A percentile compares a stretch with the other conserved stretches of the same genome.
phyloP scores from a whole-genome alignment of 2,329 filamentous ascomycete species.

The Diaporthe vexans region DNA sequence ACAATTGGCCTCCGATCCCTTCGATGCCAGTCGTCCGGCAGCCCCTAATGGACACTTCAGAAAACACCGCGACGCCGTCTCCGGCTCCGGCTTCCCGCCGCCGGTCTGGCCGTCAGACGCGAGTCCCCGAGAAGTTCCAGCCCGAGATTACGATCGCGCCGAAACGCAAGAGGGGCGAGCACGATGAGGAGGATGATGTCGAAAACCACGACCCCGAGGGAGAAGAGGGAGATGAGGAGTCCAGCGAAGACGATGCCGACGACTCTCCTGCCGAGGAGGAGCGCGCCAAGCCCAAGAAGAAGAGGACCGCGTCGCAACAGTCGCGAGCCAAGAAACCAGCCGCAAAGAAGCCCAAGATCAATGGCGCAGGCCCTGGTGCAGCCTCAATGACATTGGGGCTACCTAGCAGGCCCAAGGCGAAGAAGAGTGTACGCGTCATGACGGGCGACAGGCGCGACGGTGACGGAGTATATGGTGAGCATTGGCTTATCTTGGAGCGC shows the following conservation, averaged over 20 bases:
- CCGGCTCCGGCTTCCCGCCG: conserved; percentile 68
- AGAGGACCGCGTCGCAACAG: conserved; percentile 56
- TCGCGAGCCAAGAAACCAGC: conserved; percentile 68
- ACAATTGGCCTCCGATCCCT: conserved; percentile 46
- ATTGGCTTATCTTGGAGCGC: conserved; percentile 39
- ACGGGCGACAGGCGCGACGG: conserved; percentile 62
- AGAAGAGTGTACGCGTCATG: conserved; percentile 68
- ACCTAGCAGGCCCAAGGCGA: conserved; percentile 70
- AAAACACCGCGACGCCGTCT: conserved; percentile 68
- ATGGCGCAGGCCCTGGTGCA: conserved; percentile 61
- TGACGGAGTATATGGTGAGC: conserved; percentile 69
- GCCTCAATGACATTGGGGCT: conserved; percentile 57
- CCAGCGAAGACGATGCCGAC: conserved; percentile 53
- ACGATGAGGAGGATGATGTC: conserved; percentile 61
- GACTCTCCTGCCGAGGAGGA: conserved; percentile 63
- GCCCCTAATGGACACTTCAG: conserved; percentile 67
- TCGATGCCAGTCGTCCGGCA: conserved; percentile 57
- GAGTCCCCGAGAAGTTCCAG: conserved; percentile 71
- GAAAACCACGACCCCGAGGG: conserved; percentile 61
- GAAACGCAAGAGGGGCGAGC: conserved; percentile 70
- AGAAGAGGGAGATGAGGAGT: conserved; percentile 45
- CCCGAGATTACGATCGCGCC: conserved; percentile 63
- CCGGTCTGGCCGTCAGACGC: conserved; percentile 78
- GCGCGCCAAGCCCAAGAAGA: conserved; percentile 50
- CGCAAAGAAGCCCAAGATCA: conserved; percentile 75